phyloP scores from a whole-genome alignment of 345 rosid species.

The Xanthoceras sorbifolium region DNA sequence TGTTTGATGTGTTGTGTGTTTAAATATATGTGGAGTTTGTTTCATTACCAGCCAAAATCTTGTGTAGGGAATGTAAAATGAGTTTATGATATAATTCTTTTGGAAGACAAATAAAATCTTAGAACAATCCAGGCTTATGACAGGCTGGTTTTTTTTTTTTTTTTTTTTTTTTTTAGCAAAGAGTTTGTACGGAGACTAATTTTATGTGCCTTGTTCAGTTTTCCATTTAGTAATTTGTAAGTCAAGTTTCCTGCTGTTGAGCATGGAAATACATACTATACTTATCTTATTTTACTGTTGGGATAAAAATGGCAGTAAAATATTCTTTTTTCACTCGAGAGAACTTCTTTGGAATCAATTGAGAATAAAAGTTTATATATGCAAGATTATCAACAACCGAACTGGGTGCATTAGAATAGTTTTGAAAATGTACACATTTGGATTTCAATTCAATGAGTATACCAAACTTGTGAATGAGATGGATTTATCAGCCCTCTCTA shows the following conservation, averaged over 20 bases:
- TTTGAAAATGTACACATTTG: no score
- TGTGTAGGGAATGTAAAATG: conserved; percentile 32
- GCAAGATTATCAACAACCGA: no score
- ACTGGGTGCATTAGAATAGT: no score
- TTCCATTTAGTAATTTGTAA: background rate
- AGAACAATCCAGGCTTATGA: conserved; percentile 6
- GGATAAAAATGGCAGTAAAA: no score
- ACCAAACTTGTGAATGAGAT: no score
- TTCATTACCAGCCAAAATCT: conserved; percentile 24
- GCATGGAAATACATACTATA: background rate
- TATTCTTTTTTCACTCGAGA: no score
- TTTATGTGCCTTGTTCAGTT: conserved; percentile 3
- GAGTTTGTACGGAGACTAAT: conserved; percentile 13
- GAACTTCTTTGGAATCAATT: no score
- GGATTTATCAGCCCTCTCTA: no score
- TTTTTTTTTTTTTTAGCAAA: conserved; percentile 5
- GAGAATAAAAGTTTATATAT: no score
- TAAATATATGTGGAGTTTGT: conserved; percentile 13
- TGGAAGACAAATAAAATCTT: conserved; percentile 18
- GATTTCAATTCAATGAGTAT: no score
- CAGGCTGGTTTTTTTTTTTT: conserved; percentile 13
- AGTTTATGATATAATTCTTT: conserved; percentile 28
- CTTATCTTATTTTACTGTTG: background rate
- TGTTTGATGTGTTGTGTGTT: background rate
- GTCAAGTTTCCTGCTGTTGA: conserved; percentile 3